These are phyloP conservation scores for Pholiota molesta DNA, from an alignment of 768 basidiomycete genomes.

Conservation along the genomic window DNA sequence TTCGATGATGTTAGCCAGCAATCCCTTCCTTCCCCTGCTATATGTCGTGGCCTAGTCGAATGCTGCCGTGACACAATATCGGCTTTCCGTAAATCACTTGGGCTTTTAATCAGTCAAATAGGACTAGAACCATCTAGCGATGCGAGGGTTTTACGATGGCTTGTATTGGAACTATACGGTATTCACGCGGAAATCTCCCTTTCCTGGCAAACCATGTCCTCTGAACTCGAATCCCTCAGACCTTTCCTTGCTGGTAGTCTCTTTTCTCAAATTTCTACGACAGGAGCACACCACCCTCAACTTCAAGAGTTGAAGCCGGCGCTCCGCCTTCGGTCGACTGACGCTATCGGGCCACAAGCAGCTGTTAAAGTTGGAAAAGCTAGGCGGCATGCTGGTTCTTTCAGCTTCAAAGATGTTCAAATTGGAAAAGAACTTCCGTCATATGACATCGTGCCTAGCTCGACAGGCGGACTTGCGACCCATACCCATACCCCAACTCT, in stretches of 20 bases:
- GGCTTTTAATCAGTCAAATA: constrained; percentile 79
- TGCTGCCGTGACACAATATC: constrained; percentile 83
- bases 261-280: constrained; percentile 23
- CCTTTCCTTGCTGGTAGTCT: constrained; percentile 52
- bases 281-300: neutral
- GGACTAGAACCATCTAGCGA: constrained; percentile 77
- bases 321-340: constrained; percentile 33
- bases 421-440: constrained; percentile 81
- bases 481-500: constrained; percentile 37
- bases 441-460: constrained; percentile 48
- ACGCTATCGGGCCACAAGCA: constrained; percentile 17
- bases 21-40: constrained; percentile 63
- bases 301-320: constrained; percentile 23
- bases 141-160: constrained; percentile 84
- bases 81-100: constrained; percentile 86
- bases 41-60: constrained; percentile 81
- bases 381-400: constrained; percentile 91
- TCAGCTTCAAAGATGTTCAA: constrained; percentile 90
- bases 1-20: constrained; percentile 84
- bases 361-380: constrained; percentile 52
- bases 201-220: constrained; percentile 81
- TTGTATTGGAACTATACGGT: constrained; percentile 87
- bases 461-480: constrained; percentile 39
- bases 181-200: constrained; percentile 85
- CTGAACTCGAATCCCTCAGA: constrained; percentile 70